Evolutionary conservation across 495 filamentous ascomycete species (phyloP), one percentile per base, ranked within the genome.

Genomic region (Penicillium crystallinum): DNA sequence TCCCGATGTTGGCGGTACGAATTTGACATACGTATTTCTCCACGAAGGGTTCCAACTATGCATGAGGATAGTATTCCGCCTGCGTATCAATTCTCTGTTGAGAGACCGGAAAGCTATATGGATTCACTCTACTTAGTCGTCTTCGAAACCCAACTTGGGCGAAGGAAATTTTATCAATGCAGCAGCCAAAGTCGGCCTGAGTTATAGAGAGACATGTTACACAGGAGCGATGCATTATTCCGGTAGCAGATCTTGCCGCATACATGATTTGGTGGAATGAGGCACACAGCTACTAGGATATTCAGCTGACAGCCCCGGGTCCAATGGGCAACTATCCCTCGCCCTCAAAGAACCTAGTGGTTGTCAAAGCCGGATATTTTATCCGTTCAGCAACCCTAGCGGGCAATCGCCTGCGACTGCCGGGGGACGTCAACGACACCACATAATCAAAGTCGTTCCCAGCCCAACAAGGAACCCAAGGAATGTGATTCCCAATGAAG

Each of bases 311-410:
- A 31, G 55, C 46, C 60, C 48, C 42, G 56, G 57, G 29, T 57
- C 56, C 49, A 36, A 49, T 66, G 42, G 53, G 51, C 6, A 55
- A 55, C 22, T 56, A 52, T 25, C 36, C 42, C 8, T 63, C 50
- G 3, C 55, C 55, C n/a, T 59, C 60, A 39, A 65, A 66, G 60
- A 47, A 50, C 2, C 58, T 75, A 0, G 64, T 84, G 1, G 79
- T 89, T 44, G 66, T 88, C 41, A 73, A 27, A 81, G 86, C 79
- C 0, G 81, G 83, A 4, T 87, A 88, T 57, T 77, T 89, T 27
- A 27, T 27, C 23, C 23, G 23, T 8, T 77, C 68, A 4, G 82
- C 78, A 0, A 57, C 64, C 1, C 53, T 86, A 3, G 33, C 64
- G n/a, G 68, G 73, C 11, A 53, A 53, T 2, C 66, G 67, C 5